Base-by-base conservation (phyloP, 2,329 filamentous ascomycete genomes). In the Didymellaceae sp. region DNA sequence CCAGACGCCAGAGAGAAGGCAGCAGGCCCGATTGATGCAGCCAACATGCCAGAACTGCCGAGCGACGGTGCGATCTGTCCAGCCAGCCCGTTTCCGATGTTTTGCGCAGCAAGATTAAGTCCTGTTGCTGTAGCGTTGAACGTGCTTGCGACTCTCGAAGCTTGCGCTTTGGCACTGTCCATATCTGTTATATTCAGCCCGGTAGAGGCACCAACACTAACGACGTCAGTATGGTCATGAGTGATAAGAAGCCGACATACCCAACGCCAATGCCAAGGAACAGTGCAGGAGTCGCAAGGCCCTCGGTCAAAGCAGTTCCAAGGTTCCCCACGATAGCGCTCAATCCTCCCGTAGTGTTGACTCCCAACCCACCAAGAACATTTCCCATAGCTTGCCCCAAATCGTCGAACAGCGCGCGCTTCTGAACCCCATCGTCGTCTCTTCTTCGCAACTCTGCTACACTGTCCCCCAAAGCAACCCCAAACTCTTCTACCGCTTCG, bases 231-330 rank as follows among this genome's bases (percentile, higher is more conserved):
- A 5, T 13, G 26, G 9, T 20, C 30, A 9, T 6, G 7, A 24
- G 3, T 46, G 26, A 21, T 1, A 14, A 9, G 10, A 4, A 16
- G 4, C 11, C 2, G 3, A 45, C 60, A 7, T 57, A 68, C 65
- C 65, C 66, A 45, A 69, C 22, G 24, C 66, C 66, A 13, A 69
- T 64, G 18, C 66, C 66, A 16, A 69, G 50, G 20, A 69, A 69
- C 9, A 66, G 56, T 20, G 66, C 65, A 22, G 65, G 63, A 24
- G 58, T 67, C 11, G 57, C 57, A 10, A 66, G 45, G 9, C 58
- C 57, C 32, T 46, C 55, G 4, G 47, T 34, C 6, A 65, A 13
- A 4, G 49, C 26, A 13, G 37, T 44, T n/a, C 58, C 52, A 5
- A 68, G 39, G 4, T 54, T 46, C 7, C 44, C 45, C 5, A 63